phyloP scores from a whole-genome alignment of 306 rosid species.

The Prunus mume region DNA sequence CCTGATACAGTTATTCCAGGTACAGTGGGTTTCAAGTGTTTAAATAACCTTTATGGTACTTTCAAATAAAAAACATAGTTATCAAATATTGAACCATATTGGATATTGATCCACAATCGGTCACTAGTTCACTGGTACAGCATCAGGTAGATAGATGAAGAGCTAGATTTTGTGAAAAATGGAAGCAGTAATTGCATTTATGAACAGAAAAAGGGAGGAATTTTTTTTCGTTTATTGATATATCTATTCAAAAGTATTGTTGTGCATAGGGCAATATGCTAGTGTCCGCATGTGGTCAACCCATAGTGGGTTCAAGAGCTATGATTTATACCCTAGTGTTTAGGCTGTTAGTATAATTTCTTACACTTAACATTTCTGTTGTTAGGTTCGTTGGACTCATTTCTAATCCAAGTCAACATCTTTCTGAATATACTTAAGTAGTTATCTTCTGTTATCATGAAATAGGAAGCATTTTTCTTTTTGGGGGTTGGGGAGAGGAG shows the following conservation, averaged over 20 bases:
- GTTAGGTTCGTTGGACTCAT: neutral
- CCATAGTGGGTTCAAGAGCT: neutral
- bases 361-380: neutral
- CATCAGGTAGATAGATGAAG: neutral
- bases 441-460: too few species aligned
- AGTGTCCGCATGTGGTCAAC: too few species aligned
- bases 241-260: neutral
- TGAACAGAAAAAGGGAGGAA: neutral
- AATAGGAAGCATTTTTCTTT: too few species aligned
- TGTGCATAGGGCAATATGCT: neutral
- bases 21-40: conserved; percentile 8
- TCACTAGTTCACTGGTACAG: neutral
- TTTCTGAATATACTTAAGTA: too few species aligned
- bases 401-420: neutral
- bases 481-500: too few species aligned
- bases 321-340: neutral
- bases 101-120: neutral
- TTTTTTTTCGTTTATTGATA: neutral
- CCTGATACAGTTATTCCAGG: conserved; percentile 34
- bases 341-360: neutral
- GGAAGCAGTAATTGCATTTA: neutral
- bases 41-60: neutral
- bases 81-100: neutral
- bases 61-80: neutral
- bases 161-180: neutral